Percentiles rank a stretch among this genome's conserved stretches.
These are phyloP conservation scores for Xylaria intraflava DNA, from an alignment of 495 filamentous ascomycete genomes.

Conservation along the genomic window DNA sequence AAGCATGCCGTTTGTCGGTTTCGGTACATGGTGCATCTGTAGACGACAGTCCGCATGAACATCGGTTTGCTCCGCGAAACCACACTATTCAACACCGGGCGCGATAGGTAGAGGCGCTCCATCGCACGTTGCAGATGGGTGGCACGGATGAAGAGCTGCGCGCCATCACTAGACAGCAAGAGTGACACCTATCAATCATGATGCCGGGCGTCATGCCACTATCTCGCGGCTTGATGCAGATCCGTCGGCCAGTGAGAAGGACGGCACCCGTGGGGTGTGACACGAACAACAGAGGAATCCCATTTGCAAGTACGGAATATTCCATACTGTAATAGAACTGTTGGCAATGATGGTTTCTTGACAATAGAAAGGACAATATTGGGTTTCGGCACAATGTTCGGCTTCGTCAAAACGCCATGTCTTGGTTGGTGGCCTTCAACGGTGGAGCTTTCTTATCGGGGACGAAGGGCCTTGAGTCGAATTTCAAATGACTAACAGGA, in stretches of 20 bases:
- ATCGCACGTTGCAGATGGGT: not conserved
- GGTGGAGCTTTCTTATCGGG: not conserved
- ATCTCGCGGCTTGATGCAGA: constrained; percentile 8
- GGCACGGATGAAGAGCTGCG: not conserved
- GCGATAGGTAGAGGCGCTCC: not conserved
- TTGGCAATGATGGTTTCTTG: not conserved
- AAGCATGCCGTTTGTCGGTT: not conserved
- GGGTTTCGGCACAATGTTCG: constrained; percentile 10
- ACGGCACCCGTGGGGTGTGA: not conserved
- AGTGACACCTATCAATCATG: not conserved
- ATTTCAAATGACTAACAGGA: not conserved
- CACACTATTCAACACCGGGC: not conserved
- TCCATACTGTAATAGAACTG: too few relatives aligned
- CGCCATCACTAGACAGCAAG: constrained; percentile 4
- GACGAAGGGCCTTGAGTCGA: not conserved
- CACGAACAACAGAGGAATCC: not conserved
- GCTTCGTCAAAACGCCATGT: constrained; percentile 9
- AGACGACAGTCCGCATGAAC: not conserved
- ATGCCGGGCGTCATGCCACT: not conserved
- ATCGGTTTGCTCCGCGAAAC: not conserved
- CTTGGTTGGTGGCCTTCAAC: constrained; percentile 1
- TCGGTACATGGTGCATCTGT: too few relatives aligned
- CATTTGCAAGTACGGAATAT: not conserved
- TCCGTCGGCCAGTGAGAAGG: not conserved
- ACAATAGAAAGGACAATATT: not conserved